A percentile compares a stretch with the other conserved stretches of the same genome.
phyloP scores from a whole-genome alignment of 345 rosid genomes.

The Trapa bicornis region DNA sequence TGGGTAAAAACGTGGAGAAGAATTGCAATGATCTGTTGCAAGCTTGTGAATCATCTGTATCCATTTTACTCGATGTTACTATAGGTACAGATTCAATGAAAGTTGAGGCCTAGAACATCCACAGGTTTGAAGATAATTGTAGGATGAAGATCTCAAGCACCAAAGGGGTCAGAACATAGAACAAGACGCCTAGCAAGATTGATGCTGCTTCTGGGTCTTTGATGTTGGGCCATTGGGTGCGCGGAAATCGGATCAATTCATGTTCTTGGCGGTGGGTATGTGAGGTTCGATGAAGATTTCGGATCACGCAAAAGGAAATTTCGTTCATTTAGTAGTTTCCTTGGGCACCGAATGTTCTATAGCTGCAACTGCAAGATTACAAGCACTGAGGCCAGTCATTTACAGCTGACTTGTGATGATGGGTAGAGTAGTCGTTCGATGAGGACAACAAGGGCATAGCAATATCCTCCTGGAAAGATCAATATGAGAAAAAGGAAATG shows the following conservation, averaged over 20 bases:
- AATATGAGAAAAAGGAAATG: background rate
- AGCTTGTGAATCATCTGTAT: background rate
- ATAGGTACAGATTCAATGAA: background rate
- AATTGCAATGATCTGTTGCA: background rate
- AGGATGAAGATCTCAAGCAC: conserved; percentile 61
- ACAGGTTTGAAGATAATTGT: conserved; percentile 66
- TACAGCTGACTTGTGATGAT: background rate
- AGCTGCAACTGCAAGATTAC: background rate
- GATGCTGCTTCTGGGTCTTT: conserved; percentile 45
- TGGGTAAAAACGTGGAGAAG: background rate
- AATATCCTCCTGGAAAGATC: background rate
- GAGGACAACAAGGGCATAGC: background rate
- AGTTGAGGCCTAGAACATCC: conserved; percentile 49
- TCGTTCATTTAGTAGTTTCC: background rate
- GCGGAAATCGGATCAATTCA: conserved; percentile 12
- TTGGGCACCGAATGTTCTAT: background rate
- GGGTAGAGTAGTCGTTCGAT: background rate
- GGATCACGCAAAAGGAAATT: background rate
- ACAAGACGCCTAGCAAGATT: conserved; percentile 61
- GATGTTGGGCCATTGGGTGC: conserved; percentile 47
- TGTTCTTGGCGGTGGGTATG: conserved; percentile 5
- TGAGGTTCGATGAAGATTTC: conserved; percentile 1
- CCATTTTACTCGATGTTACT: background rate
- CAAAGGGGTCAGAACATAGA: conserved; percentile 58
- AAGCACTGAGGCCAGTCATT: background rate